phyloP scores from a whole-genome alignment of 208 protist genomes.

The Acanthamoeba divionensis region DNA sequence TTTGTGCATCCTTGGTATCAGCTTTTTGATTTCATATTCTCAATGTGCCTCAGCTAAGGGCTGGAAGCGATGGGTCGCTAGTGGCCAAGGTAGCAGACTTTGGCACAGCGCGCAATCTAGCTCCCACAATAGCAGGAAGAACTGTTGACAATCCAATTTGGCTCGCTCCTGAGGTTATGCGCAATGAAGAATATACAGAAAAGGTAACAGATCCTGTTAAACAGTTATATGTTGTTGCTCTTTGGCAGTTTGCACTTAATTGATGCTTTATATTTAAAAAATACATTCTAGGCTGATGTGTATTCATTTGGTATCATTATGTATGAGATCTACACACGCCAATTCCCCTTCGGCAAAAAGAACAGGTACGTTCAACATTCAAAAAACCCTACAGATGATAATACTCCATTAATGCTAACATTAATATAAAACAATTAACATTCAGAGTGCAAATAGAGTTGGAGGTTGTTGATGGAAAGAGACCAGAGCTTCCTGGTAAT shows the following conservation, averaged over 20 bases:
- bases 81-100: conserved; percentile 67
- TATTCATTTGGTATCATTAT: conserved; percentile 66
- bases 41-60: not conserved
- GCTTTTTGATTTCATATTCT: not conserved
- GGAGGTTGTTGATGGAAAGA: conserved; percentile 33
- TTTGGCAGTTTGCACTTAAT: too few species aligned
- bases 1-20: not conserved
- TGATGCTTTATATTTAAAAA: too few species aligned
- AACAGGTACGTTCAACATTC: too few species aligned
- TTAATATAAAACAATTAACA: too few species aligned
- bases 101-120: conserved; percentile 52
- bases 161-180: conserved; percentile 66
- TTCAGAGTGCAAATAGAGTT: conserved; percentile 46
- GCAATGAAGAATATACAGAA: conserved; percentile 64
- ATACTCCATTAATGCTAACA: too few species aligned
- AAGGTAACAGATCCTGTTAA: too few species aligned
- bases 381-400: too few species aligned
- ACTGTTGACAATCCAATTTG: conserved; percentile 55
- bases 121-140: conserved; percentile 28
- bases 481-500: conserved; percentile 10
- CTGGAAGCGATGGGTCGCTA: not conserved
- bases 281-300: conserved; percentile 61
- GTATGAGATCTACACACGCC: conserved; percentile 53
- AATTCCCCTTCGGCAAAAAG: conserved; percentile 52
- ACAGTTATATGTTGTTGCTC: too few species aligned